Percentiles rank a stretch among this genome's conserved stretches.
Evolutionary conservation across 1,284 basidiomycete genomes (phyloP).

Genomic region (Apiotrichum gracile): DNA sequence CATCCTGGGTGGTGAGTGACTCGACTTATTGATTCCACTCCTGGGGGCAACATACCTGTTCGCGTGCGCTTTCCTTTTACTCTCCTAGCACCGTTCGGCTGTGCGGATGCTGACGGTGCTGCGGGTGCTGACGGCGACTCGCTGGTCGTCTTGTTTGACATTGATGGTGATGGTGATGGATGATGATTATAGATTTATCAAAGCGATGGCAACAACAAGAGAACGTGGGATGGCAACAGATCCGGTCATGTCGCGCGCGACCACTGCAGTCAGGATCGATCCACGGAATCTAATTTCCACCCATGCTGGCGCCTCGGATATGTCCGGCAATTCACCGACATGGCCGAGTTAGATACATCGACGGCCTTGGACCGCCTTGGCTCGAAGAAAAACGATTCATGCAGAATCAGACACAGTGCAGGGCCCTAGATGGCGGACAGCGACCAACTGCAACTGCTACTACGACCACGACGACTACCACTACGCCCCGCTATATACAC

Average conservation of each 20-base stretch:
- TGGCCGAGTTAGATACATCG: too few species aligned
- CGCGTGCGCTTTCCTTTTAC: conserved; percentile 17
- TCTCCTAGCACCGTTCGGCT: conserved; percentile 1
- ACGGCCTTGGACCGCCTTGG: too few species aligned
- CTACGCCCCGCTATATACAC: not conserved
- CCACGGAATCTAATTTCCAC: too few species aligned
- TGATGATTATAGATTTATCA: not conserved
- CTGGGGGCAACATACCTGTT: conserved; percentile 9
- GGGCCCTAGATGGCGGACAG: too few species aligned
- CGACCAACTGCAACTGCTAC: too few species aligned
- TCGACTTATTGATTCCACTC: not conserved
- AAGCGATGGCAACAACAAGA: not conserved
- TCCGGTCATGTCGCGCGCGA: too few species aligned
- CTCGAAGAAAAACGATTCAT: too few species aligned
- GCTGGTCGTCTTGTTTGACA: conserved; percentile 1
- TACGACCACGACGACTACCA: too few species aligned
- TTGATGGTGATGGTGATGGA: not conserved
- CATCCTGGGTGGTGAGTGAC: conserved; percentile 6
- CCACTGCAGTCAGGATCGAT: too few species aligned
- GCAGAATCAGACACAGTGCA: too few species aligned
- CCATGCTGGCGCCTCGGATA: too few species aligned
- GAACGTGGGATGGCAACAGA: not conserved
- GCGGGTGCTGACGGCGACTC: not conserved
- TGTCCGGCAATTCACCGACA: too few species aligned
- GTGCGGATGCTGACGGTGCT: not conserved